Base-by-base conservation (phyloP, 345 rosid species). In the Gossypium anomalum region DNA sequence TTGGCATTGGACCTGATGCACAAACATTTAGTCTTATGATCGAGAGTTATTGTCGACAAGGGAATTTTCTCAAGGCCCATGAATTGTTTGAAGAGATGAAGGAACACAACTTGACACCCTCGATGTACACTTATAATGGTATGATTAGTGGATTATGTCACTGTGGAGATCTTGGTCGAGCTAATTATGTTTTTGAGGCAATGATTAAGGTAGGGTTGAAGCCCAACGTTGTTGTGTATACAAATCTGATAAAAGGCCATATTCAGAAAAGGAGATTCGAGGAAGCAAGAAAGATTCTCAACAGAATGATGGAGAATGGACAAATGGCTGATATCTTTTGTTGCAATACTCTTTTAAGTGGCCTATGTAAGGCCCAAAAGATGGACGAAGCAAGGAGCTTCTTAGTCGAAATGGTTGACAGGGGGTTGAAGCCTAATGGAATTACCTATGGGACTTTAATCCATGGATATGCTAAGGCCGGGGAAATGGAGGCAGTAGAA, bases 391-490 rank as follows among this genome's bases (percentile, higher is more conserved):
- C 97, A 45, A 86, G 75, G 82, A 76, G 41, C 64, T 86, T 71
- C 78, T 61, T 90, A 73, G 83, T 61, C 78, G 87, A 88, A 82
- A 94, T 94, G 93, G 70, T 20, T 17, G 85, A 78, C 59, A 84
- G 79, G 67, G 90, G 94, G 75, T 63, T 92, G 77, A 90, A 88
- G 78, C 92, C 94, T 38, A 85, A 90, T 76, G 82, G 71, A 20
- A 90, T 86, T 78, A 89, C 97, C 27, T 90, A 87, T 72, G 92
- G 94, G 53, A 82, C 92, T 75, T 81, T 93, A 17, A 78, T 93
- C 70, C 82, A 75, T 75, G 92, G 88, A 49, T 88, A 77, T 80
- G 75, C 85, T 74, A 90, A 81, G 78, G 84, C 87, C 44, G 87
- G 93, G 56, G 81, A 87, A 23, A 84, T 89, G 83, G 82, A 77